Base-by-base conservation (phyloP, 129 eudicot genomes). In the Deinandra increscens region DNA sequence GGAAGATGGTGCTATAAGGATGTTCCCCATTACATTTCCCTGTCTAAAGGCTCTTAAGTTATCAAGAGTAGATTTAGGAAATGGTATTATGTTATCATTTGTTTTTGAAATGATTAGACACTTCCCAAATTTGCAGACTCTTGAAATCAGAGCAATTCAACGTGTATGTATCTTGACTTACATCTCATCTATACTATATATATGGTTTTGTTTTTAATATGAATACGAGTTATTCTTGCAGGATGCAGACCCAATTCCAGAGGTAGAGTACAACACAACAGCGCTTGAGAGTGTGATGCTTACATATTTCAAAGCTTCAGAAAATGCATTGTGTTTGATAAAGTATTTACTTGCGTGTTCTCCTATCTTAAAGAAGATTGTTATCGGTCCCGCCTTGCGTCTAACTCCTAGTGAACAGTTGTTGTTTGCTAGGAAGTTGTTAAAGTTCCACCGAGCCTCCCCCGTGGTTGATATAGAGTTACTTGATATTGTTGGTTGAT, bases 71-170 rank as follows among this genome's bases (percentile, higher is more conserved):
- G 38, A 72, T 61, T 34, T 61, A 14, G 5, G n/a, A 7, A 19
- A n/a, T 20, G 22, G 8, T 7, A 2, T 6, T 20, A 45, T 48
- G 69, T 9, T 61, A 1, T 61, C 46, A 19, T 46, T 10, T 46
- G 61, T 14, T 7, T 17, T 22, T 51, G 61, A 72, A 22, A 2
- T 61, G 62, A 46, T 72, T 33, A 14, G 6, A 4, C 20, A 49
- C 62, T 72, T 36, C 69, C 29, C 61, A 15, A 72, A 61, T 18
- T 37, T 72, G 62, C 69, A 46, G 38, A 72, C 33, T 7, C 62
- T 72, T 13, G 22, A 36, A 33, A 48, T 72, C 53, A 18, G 0
- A 4, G 62, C 38, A 19, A 41, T 48, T 18, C 5, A 46, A 26
- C 45, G 8, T 2, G 33, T 51, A 51, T 51, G 59, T 51, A 51